Base-by-base conservation (phyloP, 2,329 filamentous ascomycete genomes). In the Aspergillus sp. region DNA sequence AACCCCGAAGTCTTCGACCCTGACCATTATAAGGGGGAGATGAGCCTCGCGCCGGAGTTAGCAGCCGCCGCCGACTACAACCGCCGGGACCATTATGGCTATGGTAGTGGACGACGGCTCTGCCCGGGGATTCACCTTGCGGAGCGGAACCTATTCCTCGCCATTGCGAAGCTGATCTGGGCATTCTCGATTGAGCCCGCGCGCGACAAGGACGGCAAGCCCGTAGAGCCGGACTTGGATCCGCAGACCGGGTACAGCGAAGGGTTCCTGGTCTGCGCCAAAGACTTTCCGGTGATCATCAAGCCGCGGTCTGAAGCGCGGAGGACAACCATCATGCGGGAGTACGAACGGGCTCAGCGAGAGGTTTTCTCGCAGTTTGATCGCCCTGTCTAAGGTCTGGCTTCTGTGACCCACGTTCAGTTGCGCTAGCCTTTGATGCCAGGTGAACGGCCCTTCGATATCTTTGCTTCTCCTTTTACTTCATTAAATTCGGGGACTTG, bases 41-140 rank as follows among this genome's bases (percentile, higher is more conserved):
- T 34, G 4, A 15, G 39, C 14, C 43, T 41, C 0, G 55, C 64
- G 4, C 53, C 61, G 11, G 52, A 59, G 13, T 52, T 57, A 29
- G 51, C 58, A 3, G 42, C 43, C 2, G 42, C 44, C 4, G 29
- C 37, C 0, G 50, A 55, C 17, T 42, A 39, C 20, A 32, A 39
- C 10, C 46, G 41, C 4, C 55, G 60, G 5, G 60, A 66, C 36
- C 67, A 71, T 31, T 72, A 67, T 13, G 44, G 52, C 2, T 72
- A 70, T 39, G 68, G 68, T 0, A 59, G 57, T 1, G 69, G 69
- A 0, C 56, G 68, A 5, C 55, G 68, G 5, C 56, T 65, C 20
- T 71, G 68, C 36, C 57, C 59, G 1, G 68, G 68, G 0, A 60
- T 69, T 40, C 69, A 73, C 24, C 56, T 74, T 1, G 68, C 66